Base-by-base conservation (phyloP, 805 yeast species). In the Cyberlindnera saturnus region DNA sequence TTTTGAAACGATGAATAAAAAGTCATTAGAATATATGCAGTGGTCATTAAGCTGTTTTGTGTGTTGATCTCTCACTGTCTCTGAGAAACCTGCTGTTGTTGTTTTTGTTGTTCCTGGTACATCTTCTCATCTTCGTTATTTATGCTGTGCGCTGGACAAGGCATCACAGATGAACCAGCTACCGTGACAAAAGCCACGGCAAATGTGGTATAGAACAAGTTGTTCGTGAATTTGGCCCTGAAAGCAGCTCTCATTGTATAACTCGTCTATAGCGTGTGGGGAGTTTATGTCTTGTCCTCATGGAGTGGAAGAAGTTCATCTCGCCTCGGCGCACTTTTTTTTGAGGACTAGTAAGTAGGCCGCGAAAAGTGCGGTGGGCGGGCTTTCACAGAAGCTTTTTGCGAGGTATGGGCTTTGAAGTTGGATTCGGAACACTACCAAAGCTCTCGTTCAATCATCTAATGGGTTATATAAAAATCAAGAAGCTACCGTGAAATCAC, bases 141-240 rank as follows among this genome's bases (percentile, higher is more conserved):
- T 40, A 66, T 56, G 16, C 70, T 52, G 45, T 68, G 71, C 6
- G 71, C 72, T 28, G 73, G 72, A 48, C 74, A 69, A 34, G 73
- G 74, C 37, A 68, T 52, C 28, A 64, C 57, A 5, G 73, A 64
- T n/a, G 70, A 61, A 26, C 67, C 52, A 1, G 72, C 71, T 13
- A 69, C 74, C 3, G 71, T 65, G 18, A 65, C 56, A 38, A 79
- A 75, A 36, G 82, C 79, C n/a, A 78, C 73, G 10, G 81, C 77
- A 53, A 79, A 79, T 6, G 86, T 78, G 20, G 82, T 72, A 45
- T 74, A 65, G 62, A 78, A 79, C 46, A 79, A 55, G 38, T 74
- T 73, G 49, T 73, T 68, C 9, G 81, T 75, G 42, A 78, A 63
- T 52, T 64, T 69, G 52, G 69, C 73, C 57, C 81, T 71, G 34